These are phyloP conservation scores for Buxus sempervirens DNA, from an alignment of 164 flowering plant species.

Conservation along the genomic window DNA sequence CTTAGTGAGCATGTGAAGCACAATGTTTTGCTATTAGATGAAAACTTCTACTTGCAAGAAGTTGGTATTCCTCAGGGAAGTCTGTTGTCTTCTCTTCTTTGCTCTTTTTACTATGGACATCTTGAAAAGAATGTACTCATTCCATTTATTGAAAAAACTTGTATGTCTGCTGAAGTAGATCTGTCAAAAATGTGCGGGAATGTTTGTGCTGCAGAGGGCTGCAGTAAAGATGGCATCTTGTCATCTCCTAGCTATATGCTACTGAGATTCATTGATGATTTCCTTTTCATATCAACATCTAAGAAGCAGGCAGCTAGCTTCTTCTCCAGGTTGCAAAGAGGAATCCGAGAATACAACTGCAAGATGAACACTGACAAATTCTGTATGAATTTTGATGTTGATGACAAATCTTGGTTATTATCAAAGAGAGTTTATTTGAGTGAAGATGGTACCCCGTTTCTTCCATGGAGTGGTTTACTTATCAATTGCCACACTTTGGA, in stretches of 20 bases:
- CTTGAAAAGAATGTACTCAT: slow-evolving; percentile 58
- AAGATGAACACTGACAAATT: slow-evolving; percentile 71
- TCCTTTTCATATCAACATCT: slow-evolving; percentile 77
- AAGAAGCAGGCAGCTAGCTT: slow-evolving; percentile 57
- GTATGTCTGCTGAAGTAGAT: slow-evolving; percentile 10
- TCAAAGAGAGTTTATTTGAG: slow-evolving; percentile 46
- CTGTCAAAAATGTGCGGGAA: slow-evolving; percentile 1
- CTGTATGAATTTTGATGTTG: slow-evolving; percentile 53
- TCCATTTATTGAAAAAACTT: slow-evolving; percentile 60
- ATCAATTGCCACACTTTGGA: slow-evolving; percentile 72
- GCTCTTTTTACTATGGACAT: slow-evolving; percentile 83
- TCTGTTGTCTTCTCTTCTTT: slow-evolving; percentile 72
- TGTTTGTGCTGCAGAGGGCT: slow-evolving; percentile 10
- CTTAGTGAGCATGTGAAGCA: slow-evolving; percentile 65
- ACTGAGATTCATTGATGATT: slow-evolving; percentile 80
- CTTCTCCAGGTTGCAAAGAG: slow-evolving; percentile 54
- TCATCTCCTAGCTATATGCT: slow-evolving; percentile 31
- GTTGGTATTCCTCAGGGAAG: slow-evolving; percentile 95
- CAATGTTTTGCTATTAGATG: slow-evolving; percentile 53
- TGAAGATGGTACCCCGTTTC: slow-evolving; percentile 58
- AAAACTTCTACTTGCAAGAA: slow-evolving; percentile 55
- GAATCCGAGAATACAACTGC: slow-evolving; percentile 79
- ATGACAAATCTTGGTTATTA: slow-evolving; percentile 7
- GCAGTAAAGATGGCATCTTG: slow-evolving; percentile 2
- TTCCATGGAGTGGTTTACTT: slow-evolving; percentile 91